Evolutionary conservation across 2,329 filamentous ascomycete species (phyloP), one percentile per base, ranked within the genome.

Genomic region (Alternaria sp.): DNA sequence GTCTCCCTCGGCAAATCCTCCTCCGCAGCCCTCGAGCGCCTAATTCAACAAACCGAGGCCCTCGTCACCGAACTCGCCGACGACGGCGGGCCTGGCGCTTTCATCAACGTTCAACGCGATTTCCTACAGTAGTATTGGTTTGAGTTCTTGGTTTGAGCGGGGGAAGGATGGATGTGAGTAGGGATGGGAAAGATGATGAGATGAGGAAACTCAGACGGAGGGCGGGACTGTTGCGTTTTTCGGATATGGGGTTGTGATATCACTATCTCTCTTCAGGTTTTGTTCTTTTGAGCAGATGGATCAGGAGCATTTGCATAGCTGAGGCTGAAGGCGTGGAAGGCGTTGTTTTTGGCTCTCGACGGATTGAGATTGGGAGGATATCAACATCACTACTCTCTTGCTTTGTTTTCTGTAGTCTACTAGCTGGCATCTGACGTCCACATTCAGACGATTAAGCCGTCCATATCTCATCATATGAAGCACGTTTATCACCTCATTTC

Each of bases 1-100:
- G 95, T 93, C 45, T 96, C 93, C 1, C 85, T 97, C 3, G 96
- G 96, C 53, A 96, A 97, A 81, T 95, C 93, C 0, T 93, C 93
- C 4, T 89, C 90, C 5, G 92, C 96, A 3, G 92, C 93, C 1
- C 81, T 99, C 28, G 95, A 98, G 79, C 90, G 89, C 63, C 79
- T 97, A 6, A 93, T 92, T 75, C 91, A 94, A 63, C 93, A 97
- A 81, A 96, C 93, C 1, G 91, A 90, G 67, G 92, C 93, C 1
- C 83, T 98, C 13, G 86, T 98, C n/a, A 91, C 93, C 62, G 91
- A 95, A 59, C 85, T 97, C 13, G 88, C 91, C 50, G 88, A 91
- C 73, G 90, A 92, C 44, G 93, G 94, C 61, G 91, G 93, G 30
- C 86, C 91, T 11, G 93, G 92, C 40, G 90, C 93, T 28, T 94